A percentile compares a stretch with the other conserved stretches of the same genome.
These are phyloP conservation scores for Dittrichia graveolens DNA, from an alignment of 129 eudicot species.

Conservation along the genomic window DNA sequence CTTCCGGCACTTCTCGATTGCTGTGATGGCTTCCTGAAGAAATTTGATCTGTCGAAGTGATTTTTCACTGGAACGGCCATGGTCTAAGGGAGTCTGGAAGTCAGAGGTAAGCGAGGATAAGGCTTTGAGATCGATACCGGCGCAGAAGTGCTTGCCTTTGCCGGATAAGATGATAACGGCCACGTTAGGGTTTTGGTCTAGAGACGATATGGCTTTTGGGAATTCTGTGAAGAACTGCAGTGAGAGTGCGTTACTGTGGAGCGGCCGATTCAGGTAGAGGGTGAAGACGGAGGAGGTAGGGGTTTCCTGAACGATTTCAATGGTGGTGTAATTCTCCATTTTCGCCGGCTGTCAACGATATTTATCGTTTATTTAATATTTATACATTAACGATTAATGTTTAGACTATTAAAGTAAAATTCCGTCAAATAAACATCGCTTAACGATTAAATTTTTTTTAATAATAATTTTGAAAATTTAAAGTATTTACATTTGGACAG, in stretches of 20 bases:
- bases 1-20: conserved; percentile 77
- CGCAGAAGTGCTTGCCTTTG: conserved; percentile 66
- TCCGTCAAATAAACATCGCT: too few relatives aligned
- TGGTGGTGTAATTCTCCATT: conserved; percentile 52
- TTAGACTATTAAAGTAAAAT: too few relatives aligned
- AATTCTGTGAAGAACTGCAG: conserved; percentile 56
- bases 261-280: conserved; percentile 55
- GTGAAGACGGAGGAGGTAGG: conserved; percentile 50
- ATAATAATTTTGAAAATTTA: too few relatives aligned
- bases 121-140: conserved; percentile 78
- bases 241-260: conserved; percentile 57
- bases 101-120: conserved; percentile 11
- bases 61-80: conserved; percentile 54
- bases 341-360: background rate
- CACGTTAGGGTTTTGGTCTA: conserved; percentile 65
- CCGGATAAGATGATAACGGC: conserved; percentile 68
- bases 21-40: conserved; percentile 67
- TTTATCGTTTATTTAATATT: too few relatives aligned
- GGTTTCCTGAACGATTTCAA: conserved; percentile 40
- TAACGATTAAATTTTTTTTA: too few relatives aligned
- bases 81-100: conserved; percentile 20
- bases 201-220: conserved; percentile 67
- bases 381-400: too few relatives aligned
- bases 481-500: too few relatives aligned
- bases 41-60: conserved; percentile 47